phyloP scores from a whole-genome alignment of 805 yeast genomes.

The Starmerella stellata region DNA sequence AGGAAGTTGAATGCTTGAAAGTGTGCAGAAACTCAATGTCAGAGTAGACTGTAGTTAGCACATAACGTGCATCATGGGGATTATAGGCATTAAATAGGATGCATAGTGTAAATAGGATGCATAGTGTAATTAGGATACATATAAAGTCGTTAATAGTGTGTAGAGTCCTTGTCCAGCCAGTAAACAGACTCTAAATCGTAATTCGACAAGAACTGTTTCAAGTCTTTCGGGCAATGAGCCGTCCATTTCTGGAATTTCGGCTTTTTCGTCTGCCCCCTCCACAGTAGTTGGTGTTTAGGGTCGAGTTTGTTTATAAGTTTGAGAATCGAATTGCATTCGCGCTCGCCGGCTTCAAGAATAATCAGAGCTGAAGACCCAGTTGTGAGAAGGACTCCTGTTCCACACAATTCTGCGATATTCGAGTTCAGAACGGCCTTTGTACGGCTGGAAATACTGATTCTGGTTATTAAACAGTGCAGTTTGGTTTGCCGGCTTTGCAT shows the following conservation, averaged over 20 bases:
- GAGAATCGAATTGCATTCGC: slow-evolving; percentile 42
- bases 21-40: too few species aligned
- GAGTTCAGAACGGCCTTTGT: slow-evolving; percentile 57
- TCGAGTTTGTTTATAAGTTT: slow-evolving; percentile 33
- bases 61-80: too few species aligned
- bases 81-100: too few species aligned
- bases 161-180: neutral
- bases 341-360: slow-evolving; percentile 57
- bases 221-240: slow-evolving; percentile 23
- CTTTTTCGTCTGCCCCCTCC: slow-evolving; percentile 52
- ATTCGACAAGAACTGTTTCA: slow-evolving; percentile 1
- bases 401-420: slow-evolving; percentile 66
- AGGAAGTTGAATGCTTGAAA: too few species aligned
- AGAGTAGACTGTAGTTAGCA: too few species aligned
- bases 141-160: too few species aligned
- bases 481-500: slow-evolving; percentile 39
- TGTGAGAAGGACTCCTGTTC: slow-evolving; percentile 35
- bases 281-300: slow-evolving; percentile 31
- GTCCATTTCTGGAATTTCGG: slow-evolving; percentile 54
- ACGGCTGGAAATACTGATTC: slow-evolving; percentile 35
- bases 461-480: slow-evolving; percentile 38
- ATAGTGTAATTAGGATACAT: too few species aligned
- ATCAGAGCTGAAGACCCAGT: slow-evolving; percentile 33
- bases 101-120: too few species aligned
- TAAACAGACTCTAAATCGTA: slow-evolving; percentile 5